Evolutionary conservation across 179 eudicot species (phyloP).

Genomic region (Carnegiea gigantea): DNA sequence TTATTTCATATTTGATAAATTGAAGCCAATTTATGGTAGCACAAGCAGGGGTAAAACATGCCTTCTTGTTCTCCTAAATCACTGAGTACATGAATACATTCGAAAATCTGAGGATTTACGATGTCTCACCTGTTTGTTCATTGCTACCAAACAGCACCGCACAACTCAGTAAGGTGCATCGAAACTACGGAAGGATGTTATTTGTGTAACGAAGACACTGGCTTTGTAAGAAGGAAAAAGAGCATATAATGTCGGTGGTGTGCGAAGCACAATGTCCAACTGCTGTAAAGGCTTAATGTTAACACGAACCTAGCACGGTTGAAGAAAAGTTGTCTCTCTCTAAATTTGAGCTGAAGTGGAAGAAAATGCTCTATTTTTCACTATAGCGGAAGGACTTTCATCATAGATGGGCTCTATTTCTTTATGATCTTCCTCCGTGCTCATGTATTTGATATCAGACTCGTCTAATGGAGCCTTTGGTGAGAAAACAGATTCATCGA

Average conservation of each 20-base stretch:
- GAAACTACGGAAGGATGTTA: neutral
- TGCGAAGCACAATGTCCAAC: neutral
- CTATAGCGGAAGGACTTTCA: conserved; percentile 43
- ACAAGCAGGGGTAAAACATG: neutral
- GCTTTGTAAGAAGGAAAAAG: neutral
- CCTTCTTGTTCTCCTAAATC: neutral
- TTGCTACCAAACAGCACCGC: neutral
- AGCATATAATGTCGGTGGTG: neutral
- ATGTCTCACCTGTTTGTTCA: neutral
- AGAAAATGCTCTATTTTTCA: conserved; percentile 28
- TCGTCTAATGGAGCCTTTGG: conserved; percentile 25
- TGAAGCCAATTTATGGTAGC: neutral
- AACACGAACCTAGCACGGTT: too few species aligned
- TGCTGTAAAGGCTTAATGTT: too few species aligned
- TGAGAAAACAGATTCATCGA: conserved; percentile 24
- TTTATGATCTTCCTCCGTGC: conserved; percentile 21
- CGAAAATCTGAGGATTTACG: neutral
- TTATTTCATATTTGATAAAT: too few species aligned
- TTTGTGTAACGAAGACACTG: neutral
- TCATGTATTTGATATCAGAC: conserved; percentile 11
- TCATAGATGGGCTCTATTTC: conserved; percentile 57
- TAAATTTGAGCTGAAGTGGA: conserved; percentile 16
- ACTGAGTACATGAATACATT: neutral
- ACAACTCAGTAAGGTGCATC: neutral
- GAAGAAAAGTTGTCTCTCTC: neutral